Percentiles rank a stretch among this genome's conserved stretches.
Evolutionary conservation across 2,329 filamentous ascomycete species (phyloP).

Genomic region (Diplocarpon rosae): DNA sequence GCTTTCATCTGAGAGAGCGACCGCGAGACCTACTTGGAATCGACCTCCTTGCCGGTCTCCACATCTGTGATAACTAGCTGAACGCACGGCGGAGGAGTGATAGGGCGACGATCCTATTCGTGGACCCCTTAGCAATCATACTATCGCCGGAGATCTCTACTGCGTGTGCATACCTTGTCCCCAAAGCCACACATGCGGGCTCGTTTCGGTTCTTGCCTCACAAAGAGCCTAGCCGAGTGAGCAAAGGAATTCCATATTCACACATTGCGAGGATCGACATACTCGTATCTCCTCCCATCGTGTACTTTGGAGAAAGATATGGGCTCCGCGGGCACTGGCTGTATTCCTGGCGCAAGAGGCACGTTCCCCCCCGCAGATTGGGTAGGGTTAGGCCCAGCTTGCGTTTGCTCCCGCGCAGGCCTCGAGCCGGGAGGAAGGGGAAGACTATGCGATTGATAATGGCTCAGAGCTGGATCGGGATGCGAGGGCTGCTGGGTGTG

Average conservation of each 20-base stretch:
- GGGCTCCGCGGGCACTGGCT: slow-evolving; percentile 13
- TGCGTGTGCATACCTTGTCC: slow-evolving; percentile 59
- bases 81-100: slow-evolving; percentile 90
- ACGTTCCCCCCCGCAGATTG: slow-evolving; percentile 10
- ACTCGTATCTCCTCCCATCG: slow-evolving; percentile 24
- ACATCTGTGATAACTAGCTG: slow-evolving; percentile 69
- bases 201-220: slow-evolving; percentile 82
- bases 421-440: slow-evolving; percentile 5
- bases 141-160: too few relatives aligned
- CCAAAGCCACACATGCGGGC: slow-evolving; percentile 99
- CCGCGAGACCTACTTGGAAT: slow-evolving; percentile 56
- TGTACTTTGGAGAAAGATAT: slow-evolving; percentile 11
- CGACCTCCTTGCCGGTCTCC: slow-evolving; percentile 66
- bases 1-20: not conserved
- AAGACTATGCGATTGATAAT: not conserved
- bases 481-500: too few relatives aligned
- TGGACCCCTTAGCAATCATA: not conserved
- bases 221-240: slow-evolving; percentile 49
- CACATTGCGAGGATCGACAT: slow-evolving; percentile 4
- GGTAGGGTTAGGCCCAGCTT: not conserved
- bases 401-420: slow-evolving; percentile 14
- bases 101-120: slow-evolving; percentile 81
- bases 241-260: not conserved
- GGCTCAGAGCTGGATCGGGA: not conserved
- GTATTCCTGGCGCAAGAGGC: slow-evolving; percentile 12